Conservation (phyloP, 148 eudicot species). For the Rhododendron griersonianum region DNA sequence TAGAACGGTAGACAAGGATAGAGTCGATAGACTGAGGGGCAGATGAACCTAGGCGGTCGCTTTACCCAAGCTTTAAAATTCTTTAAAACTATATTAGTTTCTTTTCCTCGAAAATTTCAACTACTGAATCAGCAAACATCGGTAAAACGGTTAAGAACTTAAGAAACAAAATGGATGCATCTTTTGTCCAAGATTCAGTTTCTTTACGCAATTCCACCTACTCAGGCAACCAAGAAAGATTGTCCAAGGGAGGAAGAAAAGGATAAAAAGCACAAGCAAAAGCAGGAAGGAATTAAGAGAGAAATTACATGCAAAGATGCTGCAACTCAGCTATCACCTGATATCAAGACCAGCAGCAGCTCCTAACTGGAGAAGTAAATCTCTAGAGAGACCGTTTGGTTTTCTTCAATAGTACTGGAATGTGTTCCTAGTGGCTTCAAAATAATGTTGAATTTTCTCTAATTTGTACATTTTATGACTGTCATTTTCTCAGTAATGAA, state of each 20-base stretch:
- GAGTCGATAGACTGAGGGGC: not conserved
- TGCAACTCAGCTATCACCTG: conserved; percentile 16
- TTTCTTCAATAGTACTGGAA: not conserved
- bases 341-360: not conserved
- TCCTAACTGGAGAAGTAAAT: conserved; percentile 4
- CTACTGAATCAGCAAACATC: not conserved
- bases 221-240: conserved; percentile 34
- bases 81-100: not conserved
- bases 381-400: not conserved
- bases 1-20: not conserved
- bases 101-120: not conserved
- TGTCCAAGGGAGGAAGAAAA: conserved; percentile 23
- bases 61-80: not conserved
- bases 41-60: not conserved
- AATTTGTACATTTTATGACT: conserved; percentile 10
- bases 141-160: not conserved
- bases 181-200: not conserved
- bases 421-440: not conserved
- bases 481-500: not conserved
- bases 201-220: not conserved
- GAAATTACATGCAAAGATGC: conserved; percentile 22
- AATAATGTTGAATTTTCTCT: not conserved
- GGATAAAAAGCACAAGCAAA: conserved; percentile 28
- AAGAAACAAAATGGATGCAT: not conserved
- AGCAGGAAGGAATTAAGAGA: conserved; percentile 19